Percentiles rank a stretch among this genome's conserved stretches.
phyloP scores from a whole-genome alignment of 257 asterid species.

The Catharanthus roseus region DNA sequence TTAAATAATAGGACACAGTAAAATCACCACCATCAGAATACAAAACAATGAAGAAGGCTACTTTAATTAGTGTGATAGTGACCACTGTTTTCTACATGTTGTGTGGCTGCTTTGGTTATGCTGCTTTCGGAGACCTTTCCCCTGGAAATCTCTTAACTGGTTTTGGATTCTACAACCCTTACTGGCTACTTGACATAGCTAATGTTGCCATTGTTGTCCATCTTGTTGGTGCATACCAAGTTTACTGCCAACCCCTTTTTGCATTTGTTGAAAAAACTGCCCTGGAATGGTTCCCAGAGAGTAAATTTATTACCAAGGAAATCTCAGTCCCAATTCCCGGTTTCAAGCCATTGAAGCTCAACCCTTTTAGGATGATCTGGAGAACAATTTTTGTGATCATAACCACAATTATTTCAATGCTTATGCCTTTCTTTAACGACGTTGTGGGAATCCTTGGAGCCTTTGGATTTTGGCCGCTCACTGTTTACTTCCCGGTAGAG shows the following conservation, averaged over 20 bases:
- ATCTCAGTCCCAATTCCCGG: conserved; percentile 45
- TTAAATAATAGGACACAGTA: conserved; percentile 51
- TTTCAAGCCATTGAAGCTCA: conserved; percentile 36
- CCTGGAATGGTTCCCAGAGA: conserved; percentile 37
- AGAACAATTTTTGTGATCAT: conserved; percentile 56
- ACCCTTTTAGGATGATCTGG: conserved; percentile 60
- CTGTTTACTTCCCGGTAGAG: conserved; percentile 85
- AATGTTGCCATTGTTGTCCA: conserved; percentile 71
- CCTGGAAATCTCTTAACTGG: conserved; percentile 89
- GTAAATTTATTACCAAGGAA: conserved; percentile 42
- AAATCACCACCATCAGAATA: conserved; percentile 73
- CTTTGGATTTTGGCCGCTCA: conserved; percentile 81
- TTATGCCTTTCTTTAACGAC: conserved; percentile 78
- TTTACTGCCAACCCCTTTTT: conserved; percentile 79
- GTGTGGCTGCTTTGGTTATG: conserved; percentile 86
- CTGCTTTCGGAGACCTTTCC: conserved; percentile 81
- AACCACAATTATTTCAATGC: conserved; percentile 66
- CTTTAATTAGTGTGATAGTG: conserved; percentile 54
- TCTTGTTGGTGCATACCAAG: conserved; percentile 86
- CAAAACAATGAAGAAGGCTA: conserved; percentile 81
- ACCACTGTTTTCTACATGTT: conserved; percentile 89
- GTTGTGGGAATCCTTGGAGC: conserved; percentile 86
- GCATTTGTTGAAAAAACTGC: conserved; percentile 71
- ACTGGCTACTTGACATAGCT: conserved; percentile 87
- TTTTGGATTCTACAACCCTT: conserved; percentile 82